A percentile compares a stretch with the other conserved stretches of the same genome.
phyloP scores from a whole-genome alignment of 2,329 filamentous ascomycete species.

The Trichoderma semiorbis region DNA sequence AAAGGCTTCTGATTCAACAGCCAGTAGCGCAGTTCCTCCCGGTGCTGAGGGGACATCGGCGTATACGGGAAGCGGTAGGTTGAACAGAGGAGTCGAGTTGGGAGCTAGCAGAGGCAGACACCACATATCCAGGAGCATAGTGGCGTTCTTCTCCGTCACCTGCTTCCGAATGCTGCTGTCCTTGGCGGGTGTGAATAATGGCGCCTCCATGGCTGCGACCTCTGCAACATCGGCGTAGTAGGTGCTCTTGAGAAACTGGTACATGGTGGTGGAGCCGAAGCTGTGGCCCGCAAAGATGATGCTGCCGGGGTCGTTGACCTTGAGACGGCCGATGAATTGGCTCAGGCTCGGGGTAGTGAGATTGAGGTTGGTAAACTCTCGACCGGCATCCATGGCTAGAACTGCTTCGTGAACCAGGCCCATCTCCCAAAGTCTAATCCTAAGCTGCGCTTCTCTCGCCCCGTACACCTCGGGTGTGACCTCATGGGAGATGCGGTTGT shows the following conservation, averaged over 20 bases:
- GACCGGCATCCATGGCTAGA: slow-evolving; percentile 59
- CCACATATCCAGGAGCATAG: slow-evolving; percentile 78
- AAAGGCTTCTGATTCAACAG: slow-evolving; percentile 73
- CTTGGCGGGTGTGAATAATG: slow-evolving; percentile 58
- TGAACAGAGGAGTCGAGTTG: slow-evolving; percentile 60
- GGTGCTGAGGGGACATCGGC: slow-evolving; percentile 46
- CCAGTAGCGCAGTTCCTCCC: slow-evolving; percentile 59
- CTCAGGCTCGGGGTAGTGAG: slow-evolving; percentile 47
- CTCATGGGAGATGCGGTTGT: slow-evolving; percentile 57
- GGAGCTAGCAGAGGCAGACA: slow-evolving; percentile 66
- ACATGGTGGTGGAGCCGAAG: slow-evolving; percentile 71
- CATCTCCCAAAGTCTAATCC: slow-evolving; percentile 75
- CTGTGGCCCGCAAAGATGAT: slow-evolving; percentile 77
- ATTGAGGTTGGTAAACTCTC: slow-evolving; percentile 51
- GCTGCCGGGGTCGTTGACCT: slow-evolving; percentile 67
- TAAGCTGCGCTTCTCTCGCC: slow-evolving; percentile 66
- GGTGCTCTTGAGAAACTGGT: slow-evolving; percentile 75
- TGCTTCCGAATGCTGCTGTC: slow-evolving; percentile 59
- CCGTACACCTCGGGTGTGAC: slow-evolving; percentile 63
- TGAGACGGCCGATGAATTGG: slow-evolving; percentile 59
- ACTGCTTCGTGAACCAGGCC: slow-evolving; percentile 67
- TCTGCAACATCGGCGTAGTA: slow-evolving; percentile 59
- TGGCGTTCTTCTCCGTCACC: slow-evolving; percentile 63
- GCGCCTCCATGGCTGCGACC: slow-evolving; percentile 46
- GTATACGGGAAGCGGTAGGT: slow-evolving; percentile 72